phyloP scores from a whole-genome alignment of 1,139 yeast genomes.

The Suhomyces kunorum region DNA sequence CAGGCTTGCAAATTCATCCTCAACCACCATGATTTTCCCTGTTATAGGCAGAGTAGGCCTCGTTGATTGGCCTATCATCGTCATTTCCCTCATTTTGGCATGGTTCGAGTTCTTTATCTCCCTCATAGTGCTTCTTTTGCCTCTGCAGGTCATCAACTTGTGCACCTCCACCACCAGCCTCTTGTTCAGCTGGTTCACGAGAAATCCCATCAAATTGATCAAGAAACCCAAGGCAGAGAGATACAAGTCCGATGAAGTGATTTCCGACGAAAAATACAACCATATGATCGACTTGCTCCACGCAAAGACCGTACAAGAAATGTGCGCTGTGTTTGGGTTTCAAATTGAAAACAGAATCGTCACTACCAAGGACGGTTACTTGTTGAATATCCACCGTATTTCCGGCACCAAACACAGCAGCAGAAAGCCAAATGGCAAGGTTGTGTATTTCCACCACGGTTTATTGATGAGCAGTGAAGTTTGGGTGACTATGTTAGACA shows the following conservation, averaged over 20 bases:
- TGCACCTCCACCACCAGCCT: conserved; percentile 33
- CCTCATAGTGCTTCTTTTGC: conserved; percentile 36
- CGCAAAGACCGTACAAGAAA: conserved; percentile 34
- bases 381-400: conserved; percentile 39
- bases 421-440: conserved; percentile 35
- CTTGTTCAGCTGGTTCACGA: conserved; percentile 28
- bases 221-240: conserved; percentile 12
- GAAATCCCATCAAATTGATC: conserved; percentile 29
- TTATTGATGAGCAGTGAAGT: conserved; percentile 87
- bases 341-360: conserved; percentile 41
- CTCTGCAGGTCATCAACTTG: conserved; percentile 30
- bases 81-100: conserved; percentile 38
- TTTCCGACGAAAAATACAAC: conserved; percentile 26
- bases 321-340: conserved; percentile 43
- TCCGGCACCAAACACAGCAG: conserved; percentile 10
- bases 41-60: conserved; percentile 36
- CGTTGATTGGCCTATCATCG: conserved; percentile 40
- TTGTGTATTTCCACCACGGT: conserved; percentile 88
- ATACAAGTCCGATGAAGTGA: conserved; percentile 14
- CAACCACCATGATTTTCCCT: conserved; percentile 35
- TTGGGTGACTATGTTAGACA: conserved; percentile 75
- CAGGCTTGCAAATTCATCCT: too few species aligned
- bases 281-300: conserved; percentile 36
- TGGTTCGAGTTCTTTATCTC: conserved; percentile 44
- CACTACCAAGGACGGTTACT: conserved; percentile 40